Percentiles rank a stretch among this genome's conserved stretches.
These are phyloP conservation scores for Botryosphaeria agaves DNA, from an alignment of 2,329 filamentous ascomycete genomes.

Conservation along the genomic window DNA sequence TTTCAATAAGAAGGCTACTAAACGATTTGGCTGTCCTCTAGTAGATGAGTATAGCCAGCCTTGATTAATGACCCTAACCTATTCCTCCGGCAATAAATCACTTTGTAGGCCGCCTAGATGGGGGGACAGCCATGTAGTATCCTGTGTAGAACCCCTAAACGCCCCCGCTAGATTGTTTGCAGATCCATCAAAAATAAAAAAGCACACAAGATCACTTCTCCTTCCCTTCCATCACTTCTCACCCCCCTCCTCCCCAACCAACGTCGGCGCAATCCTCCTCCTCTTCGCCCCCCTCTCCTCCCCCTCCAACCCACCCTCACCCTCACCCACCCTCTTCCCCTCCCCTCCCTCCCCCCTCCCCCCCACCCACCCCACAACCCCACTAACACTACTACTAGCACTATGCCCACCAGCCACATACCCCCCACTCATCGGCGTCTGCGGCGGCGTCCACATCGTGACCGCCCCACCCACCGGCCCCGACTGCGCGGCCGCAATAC, in stretches of 20 bases:
- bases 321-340: conserved; percentile 10
- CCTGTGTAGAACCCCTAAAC: too few relatives aligned
- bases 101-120: too few relatives aligned
- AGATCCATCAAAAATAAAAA: too few relatives aligned
- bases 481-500: conserved; percentile 58
- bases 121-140: too few relatives aligned
- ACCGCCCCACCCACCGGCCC: conserved; percentile 31
- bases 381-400: conserved; percentile 34
- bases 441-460: conserved; percentile 75
- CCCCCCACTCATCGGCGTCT: conserved; percentile 48
- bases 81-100: too few relatives aligned
- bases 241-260: neutral
- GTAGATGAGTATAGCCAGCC: too few relatives aligned
- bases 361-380: conserved; percentile 27
- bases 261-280: conserved; percentile 20
- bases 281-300: conserved; percentile 23
- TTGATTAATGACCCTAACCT: too few relatives aligned
- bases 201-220: too few relatives aligned
- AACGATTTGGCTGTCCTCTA: too few relatives aligned
- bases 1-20: too few relatives aligned
- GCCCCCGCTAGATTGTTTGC: too few relatives aligned
- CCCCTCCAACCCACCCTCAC: conserved; percentile 18
- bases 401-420: conserved; percentile 30
- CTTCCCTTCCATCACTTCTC: too few relatives aligned
- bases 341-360: conserved; percentile 15